Conservation (phyloP, 345 rosid genomes). For the Ricinus communis region DNA sequence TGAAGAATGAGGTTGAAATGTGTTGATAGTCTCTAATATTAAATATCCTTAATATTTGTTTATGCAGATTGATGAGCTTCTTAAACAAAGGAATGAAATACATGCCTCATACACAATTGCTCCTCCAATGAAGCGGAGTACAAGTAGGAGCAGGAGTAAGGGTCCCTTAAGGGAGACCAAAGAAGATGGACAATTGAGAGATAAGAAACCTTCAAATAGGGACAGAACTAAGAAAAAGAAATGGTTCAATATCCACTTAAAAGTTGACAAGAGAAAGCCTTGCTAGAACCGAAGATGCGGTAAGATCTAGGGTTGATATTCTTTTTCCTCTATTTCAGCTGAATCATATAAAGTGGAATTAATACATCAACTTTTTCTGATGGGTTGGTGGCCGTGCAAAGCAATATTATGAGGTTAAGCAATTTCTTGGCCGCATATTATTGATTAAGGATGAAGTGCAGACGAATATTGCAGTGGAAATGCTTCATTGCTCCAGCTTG, state of each 20-base stretch:
- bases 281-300: conserved; percentile 44
- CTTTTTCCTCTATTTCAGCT: background rate
- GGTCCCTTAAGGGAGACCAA: conserved; percentile 55
- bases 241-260: conserved; percentile 83
- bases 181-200: conserved; percentile 61
- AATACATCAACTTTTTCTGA: background rate
- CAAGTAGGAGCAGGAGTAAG: conserved; percentile 59
- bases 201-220: conserved; percentile 50
- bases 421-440: background rate
- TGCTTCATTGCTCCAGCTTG: conserved; percentile 18
- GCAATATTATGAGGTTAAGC: conserved; percentile 9
- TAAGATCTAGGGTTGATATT: conserved; percentile 2
- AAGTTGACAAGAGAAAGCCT: conserved; percentile 89
- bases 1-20: background rate
- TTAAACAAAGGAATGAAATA: conserved; percentile 75
- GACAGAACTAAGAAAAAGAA: conserved; percentile 73
- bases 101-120: conserved; percentile 72
- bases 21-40: conserved; percentile 3
- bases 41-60: background rate
- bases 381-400: conserved; percentile 13
- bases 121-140: conserved; percentile 63
- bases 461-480: conserved; percentile 9
- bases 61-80: conserved; percentile 84
- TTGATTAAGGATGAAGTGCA: conserved; percentile 3
- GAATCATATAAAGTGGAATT: conserved; percentile 2